Percentiles rank a stretch among this genome's conserved stretches.
phyloP scores from a whole-genome alignment of 2,329 filamentous ascomycete genomes.

The Xylaria arbuscula region DNA sequence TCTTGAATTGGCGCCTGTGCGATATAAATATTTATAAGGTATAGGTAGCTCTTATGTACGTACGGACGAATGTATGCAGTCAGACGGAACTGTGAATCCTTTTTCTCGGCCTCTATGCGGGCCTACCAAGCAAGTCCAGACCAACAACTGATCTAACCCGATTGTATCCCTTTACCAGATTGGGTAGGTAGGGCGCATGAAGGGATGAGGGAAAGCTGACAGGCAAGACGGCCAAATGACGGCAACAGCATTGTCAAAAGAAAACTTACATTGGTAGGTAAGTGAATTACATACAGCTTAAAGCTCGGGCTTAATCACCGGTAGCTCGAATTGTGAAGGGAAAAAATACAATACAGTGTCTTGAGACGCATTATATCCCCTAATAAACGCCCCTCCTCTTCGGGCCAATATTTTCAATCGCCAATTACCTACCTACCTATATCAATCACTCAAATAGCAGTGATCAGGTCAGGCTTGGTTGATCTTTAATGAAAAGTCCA shows the following conservation, averaged over 20 bases:
- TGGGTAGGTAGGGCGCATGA: not conserved
- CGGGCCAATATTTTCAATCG: not conserved
- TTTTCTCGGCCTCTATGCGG: slow-evolving; percentile 1
- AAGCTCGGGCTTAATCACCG: not conserved
- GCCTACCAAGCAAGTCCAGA: not conserved
- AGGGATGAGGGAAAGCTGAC: not conserved
- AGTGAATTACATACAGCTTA: not conserved
- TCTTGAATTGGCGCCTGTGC: not conserved
- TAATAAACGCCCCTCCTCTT: not conserved
- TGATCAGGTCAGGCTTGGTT: slow-evolving; percentile 53
- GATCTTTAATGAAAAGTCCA: slow-evolving; percentile 97
- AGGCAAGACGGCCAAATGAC: not conserved
- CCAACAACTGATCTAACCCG: not conserved
- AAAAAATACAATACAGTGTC: slow-evolving; percentile 10
- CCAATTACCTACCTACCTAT: not conserved
- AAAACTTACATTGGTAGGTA: not conserved
- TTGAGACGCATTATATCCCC: not conserved
- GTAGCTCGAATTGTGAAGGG: not conserved
- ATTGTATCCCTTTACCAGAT: not conserved
- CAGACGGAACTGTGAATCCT: not conserved
- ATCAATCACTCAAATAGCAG: slow-evolving; percentile 24
- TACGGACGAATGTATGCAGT: not conserved
- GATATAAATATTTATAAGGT: not conserved
- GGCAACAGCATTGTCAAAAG: not conserved
- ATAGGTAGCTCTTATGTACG: not conserved